phyloP scores from a whole-genome alignment of 345 rosid genomes.

The Pugionium dolabratum region DNA sequence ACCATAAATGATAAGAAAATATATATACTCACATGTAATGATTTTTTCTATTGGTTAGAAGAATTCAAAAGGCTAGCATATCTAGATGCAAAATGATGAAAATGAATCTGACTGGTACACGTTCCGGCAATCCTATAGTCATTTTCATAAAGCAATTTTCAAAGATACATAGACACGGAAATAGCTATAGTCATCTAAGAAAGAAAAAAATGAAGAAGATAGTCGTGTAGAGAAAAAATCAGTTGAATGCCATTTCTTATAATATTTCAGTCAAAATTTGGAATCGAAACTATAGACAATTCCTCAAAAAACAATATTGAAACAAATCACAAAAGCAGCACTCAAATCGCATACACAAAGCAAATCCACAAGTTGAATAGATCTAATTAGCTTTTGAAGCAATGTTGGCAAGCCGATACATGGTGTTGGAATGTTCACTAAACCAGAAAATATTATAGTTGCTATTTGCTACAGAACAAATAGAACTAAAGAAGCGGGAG shows the following conservation, averaged over 20 bases:
- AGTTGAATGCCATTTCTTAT: conserved; percentile 1
- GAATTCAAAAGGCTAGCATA: background rate
- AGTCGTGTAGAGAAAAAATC: background rate
- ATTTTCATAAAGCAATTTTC: too few relatives aligned
- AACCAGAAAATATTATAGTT: too few relatives aligned
- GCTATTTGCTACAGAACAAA: too few relatives aligned
- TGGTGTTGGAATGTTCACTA: conserved; percentile 19
- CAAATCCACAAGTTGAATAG: conserved; percentile 20
- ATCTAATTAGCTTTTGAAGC: conserved; percentile 43
- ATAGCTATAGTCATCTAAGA: background rate
- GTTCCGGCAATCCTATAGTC: conserved; percentile 60
- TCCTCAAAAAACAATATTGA: too few relatives aligned
- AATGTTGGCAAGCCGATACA: conserved; percentile 42
- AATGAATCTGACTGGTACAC: conserved; percentile 58
- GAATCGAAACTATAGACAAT: too few relatives aligned
- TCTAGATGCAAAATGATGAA: conserved; percentile 2
- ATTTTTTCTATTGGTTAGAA: too few relatives aligned
- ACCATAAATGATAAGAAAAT: too few relatives aligned
- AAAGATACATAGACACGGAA: background rate
- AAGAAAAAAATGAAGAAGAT: background rate
- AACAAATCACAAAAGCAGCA: too few relatives aligned
- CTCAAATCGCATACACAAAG: too few relatives aligned
- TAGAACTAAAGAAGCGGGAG: too few relatives aligned
- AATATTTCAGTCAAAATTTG: background rate
- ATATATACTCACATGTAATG: background rate